These are phyloP conservation scores for Phytopythium chamaehyphon DNA, from an alignment of 352 stramenopile genomes.

Conservation along the genomic window DNA sequence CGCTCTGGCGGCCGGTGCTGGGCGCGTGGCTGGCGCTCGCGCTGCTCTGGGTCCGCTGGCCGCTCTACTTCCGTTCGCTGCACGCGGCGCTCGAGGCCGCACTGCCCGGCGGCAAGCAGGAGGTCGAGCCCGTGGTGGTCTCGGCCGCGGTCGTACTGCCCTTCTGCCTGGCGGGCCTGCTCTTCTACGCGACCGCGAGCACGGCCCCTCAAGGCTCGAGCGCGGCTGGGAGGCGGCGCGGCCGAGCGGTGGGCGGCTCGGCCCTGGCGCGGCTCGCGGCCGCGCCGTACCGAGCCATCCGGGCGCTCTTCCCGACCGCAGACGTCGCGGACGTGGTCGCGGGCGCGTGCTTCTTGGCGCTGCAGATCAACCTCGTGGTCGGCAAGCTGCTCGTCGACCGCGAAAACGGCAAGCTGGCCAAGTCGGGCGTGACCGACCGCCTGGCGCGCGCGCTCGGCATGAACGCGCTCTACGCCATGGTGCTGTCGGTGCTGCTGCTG, in stretches of 20 bases:
- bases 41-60: slow-evolving; percentile 52
- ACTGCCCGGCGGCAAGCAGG: slow-evolving; percentile 26
- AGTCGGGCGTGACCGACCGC: slow-evolving; percentile 44
- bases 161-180: slow-evolving; percentile 25
- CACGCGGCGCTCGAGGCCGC: slow-evolving; percentile 17
- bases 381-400: slow-evolving; percentile 66
- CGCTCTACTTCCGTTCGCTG: slow-evolving; percentile 32
- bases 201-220: not conserved
- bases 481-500: slow-evolving; percentile 61
- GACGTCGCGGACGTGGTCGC: slow-evolving; percentile 51
- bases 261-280: not conserved
- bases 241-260: not conserved
- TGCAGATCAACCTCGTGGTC: slow-evolving; percentile 62
- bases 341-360: slow-evolving; percentile 31
- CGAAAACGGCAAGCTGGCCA: slow-evolving; percentile 61
- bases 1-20: slow-evolving; percentile 2
- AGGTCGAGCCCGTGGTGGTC: slow-evolving; percentile 46
- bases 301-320: not conserved
- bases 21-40: slow-evolving; percentile 26
- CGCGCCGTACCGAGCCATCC: not conserved
- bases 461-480: slow-evolving; percentile 56
- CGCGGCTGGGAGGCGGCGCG: not conserved
- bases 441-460: slow-evolving; percentile 53
- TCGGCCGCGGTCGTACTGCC: slow-evolving; percentile 28
- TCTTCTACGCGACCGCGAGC: slow-evolving; percentile 40